Evolutionary conservation across 306 rosid genomes (phyloP), one percentile per base, ranked within the genome.

Genomic region (Parietaria judaica): DNA sequence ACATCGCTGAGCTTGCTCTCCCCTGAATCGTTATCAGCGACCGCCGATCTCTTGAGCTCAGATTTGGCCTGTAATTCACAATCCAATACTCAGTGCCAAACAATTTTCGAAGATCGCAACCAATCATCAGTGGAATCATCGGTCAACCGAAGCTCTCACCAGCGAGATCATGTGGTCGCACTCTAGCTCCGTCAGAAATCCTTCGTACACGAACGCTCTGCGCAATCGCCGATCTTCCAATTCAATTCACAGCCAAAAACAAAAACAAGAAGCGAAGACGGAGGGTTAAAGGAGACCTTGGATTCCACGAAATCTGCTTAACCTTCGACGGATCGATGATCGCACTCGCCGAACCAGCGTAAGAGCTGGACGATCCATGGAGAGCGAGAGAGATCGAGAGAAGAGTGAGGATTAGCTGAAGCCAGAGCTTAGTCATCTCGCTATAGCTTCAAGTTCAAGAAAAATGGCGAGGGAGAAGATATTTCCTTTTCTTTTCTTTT

Each of bases 11-110:
- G 78, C 83, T 62, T 66, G 71, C 94, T 79, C 66, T 84, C 51
- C 56, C 99, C 96, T 0, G 96, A 86, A 47, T 65, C 47, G 63
- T 82, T 71, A 78, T 92, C 95, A 10, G 96, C 96, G 36, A 92
- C 99, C 5, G 92, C 86, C 64, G 99, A 92, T 86, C 99, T 80
- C 90, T 88, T 84, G 47, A 88, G 74, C 85, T 92, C 99, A 11
- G 87, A 74, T 74, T 86, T 88, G 13, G 99, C 99, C 99, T 92
- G 81, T 23, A 8, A 38, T 67, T 46, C 3, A 38, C 6, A 70
- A 67, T 48, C 36, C 36, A 62, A 47, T 1, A 9, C 13, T 3
- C 38, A 47, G 35, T 11, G 0, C 12, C 45, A 49, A 63, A 56
- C 34, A 1, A 56, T 7, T 31, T 46, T 36, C 36, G 7, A 63